Evolutionary conservation across 768 basidiomycete genomes (phyloP), one percentile per base, ranked within the genome.

Genomic region (Pulveroboletus sp.): DNA sequence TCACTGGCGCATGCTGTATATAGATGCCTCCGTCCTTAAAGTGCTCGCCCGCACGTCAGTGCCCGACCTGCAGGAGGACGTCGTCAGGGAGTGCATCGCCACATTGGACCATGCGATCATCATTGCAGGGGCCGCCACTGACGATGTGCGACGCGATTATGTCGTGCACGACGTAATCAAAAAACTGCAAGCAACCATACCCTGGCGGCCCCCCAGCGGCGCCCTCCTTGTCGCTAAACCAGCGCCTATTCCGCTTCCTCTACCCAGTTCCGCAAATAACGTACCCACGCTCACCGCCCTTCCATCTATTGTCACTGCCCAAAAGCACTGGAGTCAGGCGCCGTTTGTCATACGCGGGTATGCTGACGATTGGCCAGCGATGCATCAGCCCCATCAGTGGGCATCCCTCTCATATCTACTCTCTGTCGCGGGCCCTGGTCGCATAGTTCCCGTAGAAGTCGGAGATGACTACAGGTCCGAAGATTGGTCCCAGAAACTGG

Each of bases 371-470:
- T 98, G 93, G 93, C 87, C 91, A 6, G 95, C 95, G 1, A 56
- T 90, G 54, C 73, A 70, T 9, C 71, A 77, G 2, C 49, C 56
- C 31, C 81, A 78, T 47, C 76, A 81, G 5, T 98, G 95, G 95
- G 55, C 66, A 10, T 85, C 81, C 15, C 68, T 74, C 6, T 64
- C 71, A 3, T 97, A 99, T 63, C 77, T 99, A 1, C 75, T 76
- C 13, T 71, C 73, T 5, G 71, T 83, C 1, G 80, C 86, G 2
- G 96, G 96, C 13, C 80, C 79, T 38, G 93, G 88, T 2, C 78
- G 96, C 18, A 70, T 90, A 5, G 86, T 98, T 1, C 96, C 95
- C 6, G 84, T 98, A 7, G 95, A 98, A 68, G 70, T 96, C 15
- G 95, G 95, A 13, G 66, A 69, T 31, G 87, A 93, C 62, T 98